A percentile compares a stretch with the other conserved stretches of the same genome.
These are phyloP conservation scores for Salix brachista DNA, from an alignment of 345 rosid species.

Conservation along the genomic window DNA sequence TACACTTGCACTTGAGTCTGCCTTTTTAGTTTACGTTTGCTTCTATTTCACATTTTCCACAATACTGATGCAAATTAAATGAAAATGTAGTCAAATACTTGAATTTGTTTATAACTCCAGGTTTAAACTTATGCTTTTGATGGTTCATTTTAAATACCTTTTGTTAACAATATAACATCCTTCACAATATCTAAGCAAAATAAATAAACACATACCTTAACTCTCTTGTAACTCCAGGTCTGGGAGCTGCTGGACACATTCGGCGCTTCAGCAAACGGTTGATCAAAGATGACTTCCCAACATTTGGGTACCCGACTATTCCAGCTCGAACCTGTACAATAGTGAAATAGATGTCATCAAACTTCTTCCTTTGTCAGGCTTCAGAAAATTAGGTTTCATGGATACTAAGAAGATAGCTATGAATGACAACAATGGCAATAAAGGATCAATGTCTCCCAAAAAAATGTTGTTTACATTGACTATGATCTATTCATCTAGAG, in stretches of 20 bases:
- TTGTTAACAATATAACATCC: too few species aligned
- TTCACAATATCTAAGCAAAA: not conserved
- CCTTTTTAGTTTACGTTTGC: not conserved
- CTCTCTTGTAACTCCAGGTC: conserved; percentile 93
- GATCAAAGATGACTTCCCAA: conserved; percentile 89
- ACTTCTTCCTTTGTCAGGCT: not conserved
- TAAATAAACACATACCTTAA: conserved; percentile 48
- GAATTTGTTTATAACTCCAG: too few species aligned
- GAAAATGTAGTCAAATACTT: too few species aligned
- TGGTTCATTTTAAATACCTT: too few species aligned
- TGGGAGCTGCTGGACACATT: conserved; percentile 87
- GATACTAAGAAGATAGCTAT: too few species aligned
- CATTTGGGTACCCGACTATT: conserved; percentile 94
- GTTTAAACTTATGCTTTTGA: too few species aligned
- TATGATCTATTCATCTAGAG: too few species aligned
- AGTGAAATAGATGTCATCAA: not conserved
- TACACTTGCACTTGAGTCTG: too few species aligned
- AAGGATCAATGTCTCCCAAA: too few species aligned
- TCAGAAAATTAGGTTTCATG: not conserved
- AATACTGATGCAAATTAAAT: not conserved
- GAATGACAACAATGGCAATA: too few species aligned
- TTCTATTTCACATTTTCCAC: not conserved
- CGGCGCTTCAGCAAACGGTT: conserved; percentile 86
- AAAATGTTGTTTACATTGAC: too few species aligned
- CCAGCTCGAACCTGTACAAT: conserved; percentile 82